Evolutionary conservation across 169 alveolate species (phyloP).

Genomic region (Plasmodium coatneyi): DNA sequence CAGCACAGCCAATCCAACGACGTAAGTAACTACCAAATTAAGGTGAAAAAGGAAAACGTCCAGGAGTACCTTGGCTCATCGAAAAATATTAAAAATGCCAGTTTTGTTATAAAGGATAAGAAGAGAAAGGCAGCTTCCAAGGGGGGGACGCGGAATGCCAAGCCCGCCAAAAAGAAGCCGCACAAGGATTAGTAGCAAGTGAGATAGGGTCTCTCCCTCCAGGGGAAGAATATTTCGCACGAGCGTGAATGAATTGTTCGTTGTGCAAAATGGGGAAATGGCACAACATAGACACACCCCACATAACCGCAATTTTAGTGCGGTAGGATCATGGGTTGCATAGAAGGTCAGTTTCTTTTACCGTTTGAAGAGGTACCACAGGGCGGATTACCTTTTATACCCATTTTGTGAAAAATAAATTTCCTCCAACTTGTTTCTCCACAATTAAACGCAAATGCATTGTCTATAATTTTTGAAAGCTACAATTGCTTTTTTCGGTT

Average conservation of each 20-base stretch:
- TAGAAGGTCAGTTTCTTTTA: background rate
- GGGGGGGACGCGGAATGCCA: slow-evolving; percentile 1
- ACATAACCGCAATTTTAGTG: background rate
- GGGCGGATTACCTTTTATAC: background rate
- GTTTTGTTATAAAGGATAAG: slow-evolving; percentile 18
- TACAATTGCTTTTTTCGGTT: background rate
- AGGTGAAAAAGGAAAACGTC: slow-evolving; percentile 24
- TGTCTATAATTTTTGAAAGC: background rate
- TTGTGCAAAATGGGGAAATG: no score
- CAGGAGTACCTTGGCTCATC: slow-evolving; percentile 24
- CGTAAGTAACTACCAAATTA: slow-evolving; percentile 38
- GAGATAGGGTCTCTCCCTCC: background rate
- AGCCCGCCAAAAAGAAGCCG: background rate
- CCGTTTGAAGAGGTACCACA: background rate
- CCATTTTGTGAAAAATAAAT: background rate
- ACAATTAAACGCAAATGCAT: background rate
- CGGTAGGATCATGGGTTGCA: background rate
- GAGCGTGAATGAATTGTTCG: no score
- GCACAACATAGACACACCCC: background rate
- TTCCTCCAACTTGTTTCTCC: background rate
- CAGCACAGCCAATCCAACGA: slow-evolving; percentile 8
- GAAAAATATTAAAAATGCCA: background rate
- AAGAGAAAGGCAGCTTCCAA: slow-evolving; percentile 23
- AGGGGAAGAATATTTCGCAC: background rate
- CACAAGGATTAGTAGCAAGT: background rate